Conservation (phyloP, 805 yeast genomes). For the Pichia nanzhaoensis region DNA sequence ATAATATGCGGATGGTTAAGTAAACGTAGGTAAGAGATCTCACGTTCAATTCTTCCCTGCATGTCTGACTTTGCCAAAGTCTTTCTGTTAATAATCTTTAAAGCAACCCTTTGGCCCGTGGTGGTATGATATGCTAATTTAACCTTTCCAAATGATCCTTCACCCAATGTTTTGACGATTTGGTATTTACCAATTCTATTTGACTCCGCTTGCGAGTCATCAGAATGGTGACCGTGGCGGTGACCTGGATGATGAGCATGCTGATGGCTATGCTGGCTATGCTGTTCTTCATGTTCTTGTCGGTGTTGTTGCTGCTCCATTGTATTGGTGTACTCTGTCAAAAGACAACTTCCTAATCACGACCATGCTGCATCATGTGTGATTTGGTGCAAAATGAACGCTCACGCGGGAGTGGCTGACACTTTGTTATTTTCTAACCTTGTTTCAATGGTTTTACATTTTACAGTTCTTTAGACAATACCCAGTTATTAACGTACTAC, state of each 20-base stretch:
- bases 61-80: slow-evolving; percentile 90
- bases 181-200: slow-evolving; percentile 83
- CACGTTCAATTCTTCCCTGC: slow-evolving; percentile 96
- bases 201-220: slow-evolving; percentile 12
- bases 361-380: too few relatives aligned
- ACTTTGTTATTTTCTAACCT: too few relatives aligned
- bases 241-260: slow-evolving; percentile 11
- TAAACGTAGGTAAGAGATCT: slow-evolving; percentile 79
- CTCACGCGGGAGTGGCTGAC: too few relatives aligned
- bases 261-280: not conserved
- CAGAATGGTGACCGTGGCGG: slow-evolving; percentile 16
- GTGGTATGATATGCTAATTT: slow-evolving; percentile 84
- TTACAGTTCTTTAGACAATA: too few relatives aligned
- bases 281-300: not conserved
- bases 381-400: too few relatives aligned
- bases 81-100: slow-evolving; percentile 86
- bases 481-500: too few relatives aligned
- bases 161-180: slow-evolving; percentile 87
- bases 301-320: not conserved
- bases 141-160: slow-evolving; percentile 95
- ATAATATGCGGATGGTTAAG: slow-evolving; percentile 95
- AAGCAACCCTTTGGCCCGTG: slow-evolving; percentile 88
- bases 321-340: not conserved
- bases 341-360: not conserved
- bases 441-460: too few relatives aligned